phyloP scores from a whole-genome alignment of 768 basidiomycete species.

The Dendrothele bispora region DNA sequence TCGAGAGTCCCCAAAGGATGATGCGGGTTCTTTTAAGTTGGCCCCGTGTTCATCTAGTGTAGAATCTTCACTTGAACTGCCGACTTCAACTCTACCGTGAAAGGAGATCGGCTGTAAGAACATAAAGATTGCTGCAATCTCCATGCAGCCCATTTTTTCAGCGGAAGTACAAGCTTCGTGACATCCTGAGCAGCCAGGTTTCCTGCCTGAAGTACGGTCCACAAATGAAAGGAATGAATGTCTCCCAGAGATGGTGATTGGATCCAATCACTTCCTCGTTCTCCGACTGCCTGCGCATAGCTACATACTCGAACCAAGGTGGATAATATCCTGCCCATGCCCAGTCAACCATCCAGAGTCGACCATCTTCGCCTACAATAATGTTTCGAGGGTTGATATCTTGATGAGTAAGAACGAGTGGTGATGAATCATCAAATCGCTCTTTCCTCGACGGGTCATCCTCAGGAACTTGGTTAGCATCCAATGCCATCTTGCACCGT shows the following conservation, averaged over 20 bases:
- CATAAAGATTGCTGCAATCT: too few relatives aligned
- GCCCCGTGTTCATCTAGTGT: too few relatives aligned
- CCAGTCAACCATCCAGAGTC: slow-evolving; percentile 21
- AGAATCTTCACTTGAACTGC: too few relatives aligned
- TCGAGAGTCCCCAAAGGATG: not conserved
- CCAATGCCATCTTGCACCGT: slow-evolving; percentile 3
- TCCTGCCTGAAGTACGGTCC: slow-evolving; percentile 1
- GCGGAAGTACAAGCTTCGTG: too few relatives aligned
- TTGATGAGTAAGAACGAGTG: slow-evolving; percentile 22
- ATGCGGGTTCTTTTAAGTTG: too few relatives aligned
- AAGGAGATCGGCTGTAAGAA: too few relatives aligned
- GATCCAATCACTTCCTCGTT: slow-evolving; percentile 2
- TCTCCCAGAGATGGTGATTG: not conserved
- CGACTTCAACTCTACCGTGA: too few relatives aligned
- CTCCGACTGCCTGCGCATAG: slow-evolving; percentile 14
- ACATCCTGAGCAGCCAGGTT: too few relatives aligned
- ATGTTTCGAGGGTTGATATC: slow-evolving; percentile 18
- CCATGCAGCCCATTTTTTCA: too few relatives aligned
- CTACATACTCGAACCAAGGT: slow-evolving; percentile 1
- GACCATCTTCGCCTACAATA: slow-evolving; percentile 17
- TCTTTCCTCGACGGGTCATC: slow-evolving; percentile 7
- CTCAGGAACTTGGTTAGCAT: not conserved
- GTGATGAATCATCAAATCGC: slow-evolving; percentile 17
- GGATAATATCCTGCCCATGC: slow-evolving; percentile 19
- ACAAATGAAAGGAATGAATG: not conserved